phyloP scores from a whole-genome alignment of 805 yeast genomes.

The Saccharomycopsis sp. region DNA sequence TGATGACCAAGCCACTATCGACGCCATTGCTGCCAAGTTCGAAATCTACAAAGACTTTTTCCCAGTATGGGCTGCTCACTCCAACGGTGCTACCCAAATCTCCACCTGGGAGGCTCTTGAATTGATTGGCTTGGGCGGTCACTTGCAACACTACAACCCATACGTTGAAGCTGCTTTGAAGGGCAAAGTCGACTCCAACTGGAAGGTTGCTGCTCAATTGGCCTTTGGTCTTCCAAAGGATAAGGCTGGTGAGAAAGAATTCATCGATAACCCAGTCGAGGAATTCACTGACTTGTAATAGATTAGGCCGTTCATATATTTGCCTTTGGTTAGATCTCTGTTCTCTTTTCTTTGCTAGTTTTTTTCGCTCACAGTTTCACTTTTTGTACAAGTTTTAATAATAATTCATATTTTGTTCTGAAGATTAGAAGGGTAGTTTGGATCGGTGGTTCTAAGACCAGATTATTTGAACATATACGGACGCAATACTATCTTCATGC shows the following conservation, averaged over 20 bases:
- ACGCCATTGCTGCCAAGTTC: slow-evolving; percentile 36
- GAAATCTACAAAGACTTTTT: slow-evolving; percentile 38
- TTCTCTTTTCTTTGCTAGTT: too few relatives aligned
- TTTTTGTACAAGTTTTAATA: neutral
- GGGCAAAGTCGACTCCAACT: slow-evolving; percentile 34
- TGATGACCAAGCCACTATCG: slow-evolving; percentile 36
- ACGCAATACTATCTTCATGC: too few relatives aligned
- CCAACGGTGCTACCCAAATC: slow-evolving; percentile 46
- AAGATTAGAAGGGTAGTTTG: neutral
- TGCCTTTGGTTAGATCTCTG: too few relatives aligned
- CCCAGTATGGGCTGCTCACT: slow-evolving; percentile 43
- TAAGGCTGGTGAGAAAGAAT: slow-evolving; percentile 34
- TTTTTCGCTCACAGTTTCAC: too few relatives aligned
- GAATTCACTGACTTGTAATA: neutral
- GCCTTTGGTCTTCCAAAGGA: slow-evolving; percentile 41
- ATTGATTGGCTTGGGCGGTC: slow-evolving; percentile 41
- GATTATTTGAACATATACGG: too few relatives aligned
- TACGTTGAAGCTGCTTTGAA: slow-evolving; percentile 35
- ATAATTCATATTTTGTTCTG: neutral
- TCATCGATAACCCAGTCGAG: slow-evolving; percentile 25
- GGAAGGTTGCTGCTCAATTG: slow-evolving; percentile 44
- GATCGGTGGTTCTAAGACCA: too few relatives aligned
- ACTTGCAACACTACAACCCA: slow-evolving; percentile 47
- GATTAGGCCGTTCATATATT: too few relatives aligned
- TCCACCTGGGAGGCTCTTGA: slow-evolving; percentile 43